Evolutionary conservation across 768 basidiomycete genomes (phyloP).

Genomic region (Suillus tomentosus): DNA sequence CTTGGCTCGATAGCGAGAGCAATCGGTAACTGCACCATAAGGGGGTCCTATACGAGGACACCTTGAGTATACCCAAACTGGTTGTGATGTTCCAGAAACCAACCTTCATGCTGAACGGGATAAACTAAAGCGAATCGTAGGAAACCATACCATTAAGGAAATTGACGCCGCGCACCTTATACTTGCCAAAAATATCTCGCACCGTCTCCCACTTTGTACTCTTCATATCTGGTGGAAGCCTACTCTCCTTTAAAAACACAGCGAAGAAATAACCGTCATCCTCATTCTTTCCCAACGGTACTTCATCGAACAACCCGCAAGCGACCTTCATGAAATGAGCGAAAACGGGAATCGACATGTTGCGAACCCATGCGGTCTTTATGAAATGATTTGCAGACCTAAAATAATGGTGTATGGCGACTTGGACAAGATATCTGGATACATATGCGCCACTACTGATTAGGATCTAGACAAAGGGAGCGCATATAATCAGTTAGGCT

Average conservation of each 20-base stretch:
- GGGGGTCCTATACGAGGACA: slow-evolving; percentile 57
- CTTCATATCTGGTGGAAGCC: slow-evolving; percentile 60
- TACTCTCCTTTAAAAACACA: slow-evolving; percentile 68
- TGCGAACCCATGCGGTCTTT: slow-evolving; percentile 74
- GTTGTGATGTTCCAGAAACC: slow-evolving; percentile 13
- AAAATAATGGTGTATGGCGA: slow-evolving; percentile 80
- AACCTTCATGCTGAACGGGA: slow-evolving; percentile 75
- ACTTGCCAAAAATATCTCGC: slow-evolving; percentile 66
- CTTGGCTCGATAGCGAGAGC: slow-evolving; percentile 77
- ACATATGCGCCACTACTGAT: slow-evolving; percentile 75
- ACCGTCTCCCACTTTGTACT: slow-evolving; percentile 64
- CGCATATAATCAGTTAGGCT: slow-evolving; percentile 30
- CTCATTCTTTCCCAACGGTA: slow-evolving; percentile 71
- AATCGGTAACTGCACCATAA: slow-evolving; percentile 77
- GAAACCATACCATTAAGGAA: slow-evolving; percentile 7
- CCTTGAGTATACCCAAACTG: slow-evolving; percentile 13
- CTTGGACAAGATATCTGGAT: slow-evolving; percentile 77
- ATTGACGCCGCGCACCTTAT: slow-evolving; percentile 48
- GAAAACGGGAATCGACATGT: slow-evolving; percentile 60
- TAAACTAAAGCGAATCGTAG: slow-evolving; percentile 53
- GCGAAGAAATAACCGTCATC: slow-evolving; percentile 72
- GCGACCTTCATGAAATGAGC: slow-evolving; percentile 64
- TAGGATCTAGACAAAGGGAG: slow-evolving; percentile 52
- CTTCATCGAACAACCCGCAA: slow-evolving; percentile 59
- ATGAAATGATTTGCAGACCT: slow-evolving; percentile 72